Evolutionary conservation across 1,284 basidiomycete species (phyloP).

Genomic region (Moniliophthora roreri): DNA sequence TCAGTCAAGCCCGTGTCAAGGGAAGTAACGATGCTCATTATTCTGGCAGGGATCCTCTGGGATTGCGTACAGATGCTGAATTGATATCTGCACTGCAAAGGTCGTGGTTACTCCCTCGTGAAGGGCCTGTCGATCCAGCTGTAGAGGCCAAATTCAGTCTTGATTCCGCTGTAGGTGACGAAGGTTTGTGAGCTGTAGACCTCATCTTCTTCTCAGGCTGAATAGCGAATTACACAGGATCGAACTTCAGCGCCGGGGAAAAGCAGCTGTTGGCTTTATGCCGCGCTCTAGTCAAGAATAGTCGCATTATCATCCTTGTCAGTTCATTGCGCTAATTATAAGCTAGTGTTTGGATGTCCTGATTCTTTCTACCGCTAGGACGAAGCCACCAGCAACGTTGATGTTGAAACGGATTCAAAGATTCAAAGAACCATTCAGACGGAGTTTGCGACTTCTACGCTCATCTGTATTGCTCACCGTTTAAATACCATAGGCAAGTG

Average conservation of each 20-base stretch:
- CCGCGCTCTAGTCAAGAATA: slow-evolving; percentile 70
- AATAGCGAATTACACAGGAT: slow-evolving; percentile 34
- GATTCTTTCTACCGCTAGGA: slow-evolving; percentile 38
- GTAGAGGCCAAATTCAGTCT: slow-evolving; percentile 68
- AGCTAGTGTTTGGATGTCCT: slow-evolving; percentile 7
- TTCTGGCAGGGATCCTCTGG: slow-evolving; percentile 53
- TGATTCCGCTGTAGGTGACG: slow-evolving; percentile 61
- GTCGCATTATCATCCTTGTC: slow-evolving; percentile 69
- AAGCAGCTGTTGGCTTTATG: slow-evolving; percentile 76
- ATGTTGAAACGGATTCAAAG: slow-evolving; percentile 80
- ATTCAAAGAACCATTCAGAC: slow-evolving; percentile 74
- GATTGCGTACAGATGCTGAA: slow-evolving; percentile 49
- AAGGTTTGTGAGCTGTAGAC: slow-evolving; percentile 39
- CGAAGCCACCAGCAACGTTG: slow-evolving; percentile 83
- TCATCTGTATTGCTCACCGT: slow-evolving; percentile 77
- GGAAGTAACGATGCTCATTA: slow-evolving; percentile 1
- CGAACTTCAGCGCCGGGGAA: slow-evolving; percentile 78
- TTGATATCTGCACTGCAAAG: slow-evolving; percentile 48
- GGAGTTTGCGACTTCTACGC: slow-evolving; percentile 62
- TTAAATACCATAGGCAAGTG: slow-evolving; percentile 69
- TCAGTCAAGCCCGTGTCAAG: slow-evolving; percentile 29
- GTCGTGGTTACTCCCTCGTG: slow-evolving; percentile 59
- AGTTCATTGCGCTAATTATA: slow-evolving; percentile 23
- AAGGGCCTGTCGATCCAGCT: slow-evolving; percentile 45
- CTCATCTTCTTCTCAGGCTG: neutral